Base-by-base conservation (phyloP, 1,284 basidiomycete genomes). In the Vanrija sp. region DNA sequence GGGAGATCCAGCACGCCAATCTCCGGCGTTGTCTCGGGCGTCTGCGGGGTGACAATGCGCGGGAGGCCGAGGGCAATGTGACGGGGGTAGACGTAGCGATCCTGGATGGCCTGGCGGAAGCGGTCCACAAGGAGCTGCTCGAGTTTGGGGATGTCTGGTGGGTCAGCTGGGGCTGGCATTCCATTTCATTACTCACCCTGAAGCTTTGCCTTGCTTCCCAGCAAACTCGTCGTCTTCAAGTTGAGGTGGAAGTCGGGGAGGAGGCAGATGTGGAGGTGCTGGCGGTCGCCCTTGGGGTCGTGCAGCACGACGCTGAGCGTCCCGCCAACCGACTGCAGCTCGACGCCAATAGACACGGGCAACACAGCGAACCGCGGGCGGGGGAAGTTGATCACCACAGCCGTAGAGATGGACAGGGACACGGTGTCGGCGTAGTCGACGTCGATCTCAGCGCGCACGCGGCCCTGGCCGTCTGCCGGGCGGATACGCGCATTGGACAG, bases 181-280 rank as follows among this genome's bases (percentile, higher is more conserved):
- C 4, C 3, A n/a, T 25, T 14, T 27, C 41, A 22, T 25, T 18
- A 49, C 67, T n/a, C 19, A 72, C 73, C 72, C 58, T 82, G 80
- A 18, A 83, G 69, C 66, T 82, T 82, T 6, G 81, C 81, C 47
- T 81, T 65, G 18, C 78, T 78, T 5, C 82, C 82, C 4, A 83
- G 70, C 16, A 82, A 68, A 45, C 78, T 80, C 4, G 78, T 77
- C 0, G 80, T 79, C 36, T 78, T 77, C 36, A 81, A 73, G 44
- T 79, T 77, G 36, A 83, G 75, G 18, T 78, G 75, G 59, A 83
- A 83, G 65, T 83, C 81, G 2, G 82, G 81, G 36, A 82, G 74
- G 0, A 83, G 69, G 14, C 77, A 80, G 39, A 81, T 69, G 59
- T 79, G 79, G 4, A 81, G 55, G 45, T 79, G 76, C 53, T 71